Conservation (phyloP, 768 basidiomycete genomes). For the Auricularia cornea region DNA sequence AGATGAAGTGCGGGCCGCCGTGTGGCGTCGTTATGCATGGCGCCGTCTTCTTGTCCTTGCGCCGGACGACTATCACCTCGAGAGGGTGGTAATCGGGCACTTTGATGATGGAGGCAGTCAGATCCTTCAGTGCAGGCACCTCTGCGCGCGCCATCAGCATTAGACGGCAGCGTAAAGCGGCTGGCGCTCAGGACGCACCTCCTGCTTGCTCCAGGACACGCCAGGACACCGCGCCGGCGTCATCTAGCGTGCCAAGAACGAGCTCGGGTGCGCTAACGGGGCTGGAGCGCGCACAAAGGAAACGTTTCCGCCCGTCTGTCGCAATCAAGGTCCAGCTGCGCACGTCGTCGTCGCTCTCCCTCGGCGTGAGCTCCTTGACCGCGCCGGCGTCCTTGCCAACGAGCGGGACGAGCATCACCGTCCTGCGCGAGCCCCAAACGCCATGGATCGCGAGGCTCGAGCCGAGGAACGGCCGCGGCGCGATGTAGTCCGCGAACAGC, state of each 20-base stretch:
- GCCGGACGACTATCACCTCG: constrained; percentile 46
- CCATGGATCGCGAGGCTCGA: constrained; percentile 37
- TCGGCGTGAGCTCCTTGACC: constrained; percentile 37
- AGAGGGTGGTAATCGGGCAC: constrained; percentile 43
- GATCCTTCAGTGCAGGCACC: constrained; percentile 20
- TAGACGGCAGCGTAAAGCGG: constrained; percentile 28
- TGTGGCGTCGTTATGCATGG: constrained; percentile 43
- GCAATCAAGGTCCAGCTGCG: constrained; percentile 49
- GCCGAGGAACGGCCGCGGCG: constrained; percentile 32
- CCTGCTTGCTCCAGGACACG: constrained; percentile 35
- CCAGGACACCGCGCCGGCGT: constrained; percentile 23
- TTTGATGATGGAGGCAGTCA: constrained; percentile 37
- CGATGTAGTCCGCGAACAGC: constrained; percentile 46
- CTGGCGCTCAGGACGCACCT: background rate
- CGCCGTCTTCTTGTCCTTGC: constrained; percentile 12
- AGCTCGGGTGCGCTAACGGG: constrained; percentile 40
- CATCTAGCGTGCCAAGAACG: constrained; percentile 35
- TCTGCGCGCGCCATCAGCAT: constrained; percentile 15
- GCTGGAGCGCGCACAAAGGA: constrained; percentile 45
- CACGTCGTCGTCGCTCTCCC: constrained; percentile 18
- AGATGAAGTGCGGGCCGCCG: constrained; percentile 53
- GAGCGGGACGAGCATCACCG: constrained; percentile 39
- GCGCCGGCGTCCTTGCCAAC: constrained; percentile 22
- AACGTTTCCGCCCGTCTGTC: constrained; percentile 33
- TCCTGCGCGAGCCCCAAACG: constrained; percentile 45